These are phyloP conservation scores for Diaporthe velutina DNA, from an alignment of 2,329 filamentous ascomycete species.

Conservation along the genomic window DNA sequence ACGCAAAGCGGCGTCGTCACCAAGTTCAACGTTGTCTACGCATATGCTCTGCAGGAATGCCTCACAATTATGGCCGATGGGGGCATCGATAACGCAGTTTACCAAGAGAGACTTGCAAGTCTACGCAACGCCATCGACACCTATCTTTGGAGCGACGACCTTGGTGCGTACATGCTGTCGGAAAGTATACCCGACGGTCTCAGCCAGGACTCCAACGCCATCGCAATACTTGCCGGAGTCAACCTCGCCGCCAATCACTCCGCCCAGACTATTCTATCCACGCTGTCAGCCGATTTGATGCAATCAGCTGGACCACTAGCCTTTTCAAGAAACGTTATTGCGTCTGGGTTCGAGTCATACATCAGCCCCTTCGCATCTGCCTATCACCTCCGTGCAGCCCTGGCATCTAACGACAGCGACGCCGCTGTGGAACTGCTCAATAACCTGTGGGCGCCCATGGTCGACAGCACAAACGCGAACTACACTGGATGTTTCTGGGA, in stretches of 20 bases:
- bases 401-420: not conserved
- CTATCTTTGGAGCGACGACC: not conserved
- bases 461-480: not conserved
- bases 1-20: not conserved
- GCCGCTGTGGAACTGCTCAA: not conserved
- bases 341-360: not conserved
- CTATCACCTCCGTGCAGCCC: not conserved
- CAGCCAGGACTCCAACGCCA: slow-evolving; percentile 4
- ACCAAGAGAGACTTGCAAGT: not conserved
- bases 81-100: not conserved
- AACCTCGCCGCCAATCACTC: slow-evolving; percentile 11
- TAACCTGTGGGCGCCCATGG: not conserved
- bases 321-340: not conserved
- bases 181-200: not conserved
- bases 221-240: slow-evolving; percentile 4
- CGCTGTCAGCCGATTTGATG: not conserved
- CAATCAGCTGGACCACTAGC: not conserved
- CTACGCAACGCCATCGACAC: not conserved
- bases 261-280: not conserved
- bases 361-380: not conserved
- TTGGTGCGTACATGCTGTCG: not conserved
- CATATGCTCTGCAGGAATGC: not conserved
- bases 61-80: not conserved
- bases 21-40: not conserved
- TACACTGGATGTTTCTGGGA: not conserved